phyloP scores from a whole-genome alignment of 2,329 filamentous ascomycete genomes.

The Hirsutella rhossiliensis region DNA sequence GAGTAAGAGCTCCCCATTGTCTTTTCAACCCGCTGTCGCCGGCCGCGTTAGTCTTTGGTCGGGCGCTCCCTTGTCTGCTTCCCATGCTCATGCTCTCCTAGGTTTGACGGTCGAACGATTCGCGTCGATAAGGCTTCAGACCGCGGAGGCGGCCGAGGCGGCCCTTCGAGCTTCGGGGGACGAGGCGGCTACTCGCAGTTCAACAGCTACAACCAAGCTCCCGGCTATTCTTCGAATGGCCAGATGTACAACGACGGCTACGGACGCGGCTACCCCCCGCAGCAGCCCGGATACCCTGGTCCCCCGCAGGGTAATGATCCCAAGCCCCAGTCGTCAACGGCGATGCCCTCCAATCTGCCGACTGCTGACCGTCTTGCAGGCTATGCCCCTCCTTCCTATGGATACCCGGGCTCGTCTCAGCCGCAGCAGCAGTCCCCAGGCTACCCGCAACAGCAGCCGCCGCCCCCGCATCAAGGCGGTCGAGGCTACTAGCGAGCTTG shows the following conservation, averaged over 20 bases:
- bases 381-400: constrained; percentile 27
- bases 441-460: constrained; percentile 6
- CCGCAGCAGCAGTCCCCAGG: constrained; percentile 6
- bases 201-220: constrained; percentile 23
- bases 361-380: constrained; percentile 14
- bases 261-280: constrained; percentile 24
- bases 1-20: constrained; percentile 51
- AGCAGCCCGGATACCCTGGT: constrained; percentile 21
- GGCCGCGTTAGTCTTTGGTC: not conserved
- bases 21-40: constrained; percentile 6
- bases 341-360: not conserved
- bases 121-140: constrained; percentile 94
- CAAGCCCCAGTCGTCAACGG: not conserved
- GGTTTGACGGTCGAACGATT: constrained; percentile 88
- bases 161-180: constrained; percentile 27
- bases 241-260: constrained; percentile 26
- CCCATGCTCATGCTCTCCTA: constrained; percentile 20
- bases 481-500: constrained; percentile 9
- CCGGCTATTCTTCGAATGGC: constrained; percentile 18
- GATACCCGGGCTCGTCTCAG: constrained; percentile 22
- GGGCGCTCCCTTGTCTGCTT: not conserved
- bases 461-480: constrained; percentile 10
- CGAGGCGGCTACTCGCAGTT: constrained; percentile 33
- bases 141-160: constrained; percentile 29
- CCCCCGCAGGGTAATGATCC: constrained; percentile 27